Base-by-base conservation (phyloP, 2,329 filamentous ascomycete genomes). In the Westerdykella sp. region DNA sequence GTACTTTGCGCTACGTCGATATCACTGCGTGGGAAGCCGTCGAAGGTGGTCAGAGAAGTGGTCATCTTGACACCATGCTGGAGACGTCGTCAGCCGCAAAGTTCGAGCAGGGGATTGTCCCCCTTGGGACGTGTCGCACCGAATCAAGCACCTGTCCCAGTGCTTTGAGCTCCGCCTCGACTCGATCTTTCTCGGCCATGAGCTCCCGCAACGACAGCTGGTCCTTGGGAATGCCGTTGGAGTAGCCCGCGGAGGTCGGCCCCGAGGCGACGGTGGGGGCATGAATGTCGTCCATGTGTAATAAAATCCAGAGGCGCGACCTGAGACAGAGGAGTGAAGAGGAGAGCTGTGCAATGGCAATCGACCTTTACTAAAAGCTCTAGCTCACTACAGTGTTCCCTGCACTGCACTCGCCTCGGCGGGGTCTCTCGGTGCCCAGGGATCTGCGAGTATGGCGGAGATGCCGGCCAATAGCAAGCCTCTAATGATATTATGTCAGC, bases 41-140 rank as follows among this genome's bases (percentile, higher is more conserved):
- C 93, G 48, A 82, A 79, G 12, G 91, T 96, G 18, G 88, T 80
- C 32, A 98, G 79, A 45, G 81, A 76, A 6, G 93, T 96, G 57
- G 84, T 83, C 93, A 98, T 98, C 58, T 85, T 83, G 41, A 95
- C 91, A 36, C 85, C 83, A 73, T 97, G 91, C 90, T 96, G 57
- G 18, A 40, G 21, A 23, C 47, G 35, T 43, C 15, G 40, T 60
- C 32, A 60, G 57, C 39, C 53, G 25, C 41, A 18, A 23, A 12
- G 45, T 42, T 44, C 37, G 22, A 43, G 21, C 39, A 36, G 10
- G 15, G 28, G 18, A 43, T 34, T 25, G 37, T 13, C 3, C 9
- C n/a, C 7, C 6, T 35, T 13, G n/a, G 3, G 15, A 15, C 31
- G 43, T 31, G 43, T 66, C 79, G 58, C 71, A 95, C 90, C 53